A percentile compares a stretch with the other conserved stretches of the same genome.
phyloP scores from a whole-genome alignment of 2,329 filamentous ascomycete genomes.

The Venturia oleaginea region DNA sequence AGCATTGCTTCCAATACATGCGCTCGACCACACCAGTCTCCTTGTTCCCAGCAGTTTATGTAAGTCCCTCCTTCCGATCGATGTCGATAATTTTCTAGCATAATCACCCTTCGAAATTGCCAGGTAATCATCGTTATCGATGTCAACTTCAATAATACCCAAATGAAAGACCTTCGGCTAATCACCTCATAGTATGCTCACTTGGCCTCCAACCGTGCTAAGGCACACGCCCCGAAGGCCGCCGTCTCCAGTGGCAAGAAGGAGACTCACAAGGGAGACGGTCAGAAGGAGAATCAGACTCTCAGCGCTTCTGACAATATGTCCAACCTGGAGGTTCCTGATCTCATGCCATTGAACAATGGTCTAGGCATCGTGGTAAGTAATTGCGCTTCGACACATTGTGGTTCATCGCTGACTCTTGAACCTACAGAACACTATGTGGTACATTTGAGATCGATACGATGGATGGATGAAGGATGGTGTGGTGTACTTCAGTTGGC shows the following conservation, averaged over 20 bases:
- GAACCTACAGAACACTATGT: too few species aligned
- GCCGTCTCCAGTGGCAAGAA: conserved; percentile 16
- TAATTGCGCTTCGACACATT: too few species aligned
- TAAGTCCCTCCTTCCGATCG: too few species aligned
- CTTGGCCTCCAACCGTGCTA: conserved; percentile 71
- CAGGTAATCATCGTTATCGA: too few species aligned
- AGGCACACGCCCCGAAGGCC: conserved; percentile 55
- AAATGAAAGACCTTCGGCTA: too few species aligned
- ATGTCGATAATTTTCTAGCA: too few species aligned
- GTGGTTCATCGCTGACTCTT: too few species aligned
- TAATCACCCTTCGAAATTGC: too few species aligned
- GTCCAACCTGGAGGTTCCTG: conserved; percentile 25
- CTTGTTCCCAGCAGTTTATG: conserved; percentile 71
- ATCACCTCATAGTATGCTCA: conserved; percentile 99
- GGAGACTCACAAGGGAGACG: conserved; percentile 12
- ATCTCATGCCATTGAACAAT: conserved; percentile 34
- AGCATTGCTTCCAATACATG: conserved; percentile 89
- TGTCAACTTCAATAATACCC: too few species aligned
- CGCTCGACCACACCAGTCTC: conserved; percentile 90
- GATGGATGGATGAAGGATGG: background rate
- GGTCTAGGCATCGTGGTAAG: conserved; percentile 30
- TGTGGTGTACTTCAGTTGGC: background rate
- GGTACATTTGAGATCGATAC: conserved; percentile 35
- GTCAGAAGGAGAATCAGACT: conserved; percentile 17
- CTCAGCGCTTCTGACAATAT: conserved; percentile 22